phyloP scores from a whole-genome alignment of 148 eudicot genomes.

The Euryodendron excelsum region DNA sequence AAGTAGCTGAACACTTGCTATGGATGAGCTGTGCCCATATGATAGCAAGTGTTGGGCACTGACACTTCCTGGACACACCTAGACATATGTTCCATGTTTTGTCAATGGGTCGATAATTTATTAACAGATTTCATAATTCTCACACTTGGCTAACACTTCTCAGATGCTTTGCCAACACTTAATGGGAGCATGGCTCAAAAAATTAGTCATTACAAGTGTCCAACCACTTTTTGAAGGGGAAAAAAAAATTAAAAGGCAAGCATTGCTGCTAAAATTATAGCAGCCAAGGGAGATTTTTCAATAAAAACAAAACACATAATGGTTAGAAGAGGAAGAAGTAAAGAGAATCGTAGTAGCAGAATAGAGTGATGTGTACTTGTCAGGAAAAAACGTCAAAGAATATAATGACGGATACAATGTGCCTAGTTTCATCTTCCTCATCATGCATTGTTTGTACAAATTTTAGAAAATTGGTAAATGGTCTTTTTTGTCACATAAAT shows the following conservation, averaged over 20 bases:
- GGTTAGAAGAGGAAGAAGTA: not conserved
- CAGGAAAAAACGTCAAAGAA: too few species aligned
- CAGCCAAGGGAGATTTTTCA: not conserved
- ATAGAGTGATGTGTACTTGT: not conserved
- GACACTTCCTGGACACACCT: not conserved
- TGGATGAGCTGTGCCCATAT: not conserved
- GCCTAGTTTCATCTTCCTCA: too few species aligned
- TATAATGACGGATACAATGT: too few species aligned
- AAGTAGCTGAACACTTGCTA: not conserved
- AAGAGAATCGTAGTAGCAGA: not conserved
- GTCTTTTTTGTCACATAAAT: too few species aligned
- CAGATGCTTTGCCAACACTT: not conserved
- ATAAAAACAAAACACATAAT: not conserved
- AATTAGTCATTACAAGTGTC: not conserved
- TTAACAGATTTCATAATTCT: not conserved
- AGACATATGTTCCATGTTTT: not conserved
- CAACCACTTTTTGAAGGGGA: not conserved
- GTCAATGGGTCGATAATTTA: not conserved
- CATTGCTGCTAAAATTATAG: not conserved
- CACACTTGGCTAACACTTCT: not conserved
- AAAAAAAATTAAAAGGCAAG: not conserved
- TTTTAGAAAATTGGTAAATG: too few species aligned
- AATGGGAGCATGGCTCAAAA: not conserved
- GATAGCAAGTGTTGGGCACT: not conserved
- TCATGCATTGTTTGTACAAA: too few species aligned